Conservation (phyloP, 2,329 filamentous ascomycete species). For the Aspergillus bombycis region DNA sequence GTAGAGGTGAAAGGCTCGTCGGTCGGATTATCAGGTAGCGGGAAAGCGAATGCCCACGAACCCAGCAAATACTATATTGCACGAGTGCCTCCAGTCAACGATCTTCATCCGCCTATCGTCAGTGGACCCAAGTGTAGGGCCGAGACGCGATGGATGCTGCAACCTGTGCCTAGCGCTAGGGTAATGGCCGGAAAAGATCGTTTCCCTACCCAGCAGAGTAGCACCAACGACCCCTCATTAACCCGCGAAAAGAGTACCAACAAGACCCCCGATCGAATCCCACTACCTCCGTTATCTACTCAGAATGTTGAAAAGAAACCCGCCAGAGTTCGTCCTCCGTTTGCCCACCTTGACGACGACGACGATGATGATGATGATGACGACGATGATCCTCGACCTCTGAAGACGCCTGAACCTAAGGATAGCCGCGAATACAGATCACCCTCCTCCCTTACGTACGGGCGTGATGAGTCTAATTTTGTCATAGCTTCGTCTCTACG, state of each 20-base stretch:
- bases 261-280: slow-evolving; percentile 8
- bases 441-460: slow-evolving; percentile 20
- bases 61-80: slow-evolving; percentile 63
- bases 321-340: slow-evolving; percentile 8
- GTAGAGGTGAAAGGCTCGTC: slow-evolving; percentile 56
- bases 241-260: slow-evolving; percentile 15
- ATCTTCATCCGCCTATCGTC: slow-evolving; percentile 82
- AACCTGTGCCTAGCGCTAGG: slow-evolving; percentile 85
- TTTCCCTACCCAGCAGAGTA: slow-evolving; percentile 27
- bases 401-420: slow-evolving; percentile 1
- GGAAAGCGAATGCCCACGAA: slow-evolving; percentile 38
- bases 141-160: slow-evolving; percentile 87
- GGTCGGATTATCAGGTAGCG: slow-evolving; percentile 51
- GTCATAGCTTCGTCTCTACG: slow-evolving; percentile 26
- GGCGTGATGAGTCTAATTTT: slow-evolving; percentile 25
- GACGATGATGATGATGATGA: slow-evolving; percentile 4
- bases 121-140: slow-evolving; percentile 70
- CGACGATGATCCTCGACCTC: background rate
- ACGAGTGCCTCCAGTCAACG: slow-evolving; percentile 75
- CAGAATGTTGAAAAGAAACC: slow-evolving; percentile 11
- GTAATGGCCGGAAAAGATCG: slow-evolving; percentile 84
- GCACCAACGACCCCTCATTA: slow-evolving; percentile 18
- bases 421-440: slow-evolving; percentile 18
- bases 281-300: slow-evolving; percentile 19
- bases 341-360: slow-evolving; percentile 7